These are phyloP conservation scores for Talaromyces sp. DNA, from an alignment of 2,329 filamentous ascomycete species.

Conservation along the genomic window DNA sequence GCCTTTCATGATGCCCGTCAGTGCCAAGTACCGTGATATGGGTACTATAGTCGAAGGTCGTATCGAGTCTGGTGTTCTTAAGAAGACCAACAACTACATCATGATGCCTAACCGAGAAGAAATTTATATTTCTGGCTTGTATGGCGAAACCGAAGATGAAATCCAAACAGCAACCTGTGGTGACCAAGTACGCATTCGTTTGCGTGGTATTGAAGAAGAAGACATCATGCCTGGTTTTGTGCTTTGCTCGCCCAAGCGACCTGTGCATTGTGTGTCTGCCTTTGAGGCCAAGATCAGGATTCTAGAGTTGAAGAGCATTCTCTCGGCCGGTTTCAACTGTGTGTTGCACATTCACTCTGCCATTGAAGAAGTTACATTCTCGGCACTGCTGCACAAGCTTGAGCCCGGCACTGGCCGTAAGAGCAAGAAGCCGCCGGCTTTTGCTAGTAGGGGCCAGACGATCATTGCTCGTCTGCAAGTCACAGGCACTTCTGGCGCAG, in stretches of 20 bases:
- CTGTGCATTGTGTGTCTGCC: slow-evolving; percentile 80
- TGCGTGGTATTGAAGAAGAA: slow-evolving; percentile 95
- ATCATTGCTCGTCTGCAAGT: slow-evolving; percentile 92
- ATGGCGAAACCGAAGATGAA: slow-evolving; percentile 95
- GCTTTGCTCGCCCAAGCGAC: slow-evolving; percentile 86
- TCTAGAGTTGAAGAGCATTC: slow-evolving; percentile 87
- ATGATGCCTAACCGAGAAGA: slow-evolving; percentile 95
- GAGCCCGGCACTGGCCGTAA: slow-evolving; percentile 92
- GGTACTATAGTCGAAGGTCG: slow-evolving; percentile 97
- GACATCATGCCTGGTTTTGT: slow-evolving; percentile 95
- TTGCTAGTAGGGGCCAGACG: slow-evolving; percentile 72
- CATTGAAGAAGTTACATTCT: slow-evolving; percentile 94
- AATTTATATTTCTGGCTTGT: slow-evolving; percentile 76
- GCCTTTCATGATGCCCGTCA: slow-evolving; percentile 98
- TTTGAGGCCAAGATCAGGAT: slow-evolving; percentile 98
- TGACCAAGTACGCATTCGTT: slow-evolving; percentile 87
- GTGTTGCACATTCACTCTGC: slow-evolving; percentile 96
- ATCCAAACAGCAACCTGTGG: slow-evolving; percentile 75
- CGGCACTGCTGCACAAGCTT: slow-evolving; percentile 80
- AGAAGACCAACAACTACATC: slow-evolving; percentile 77
- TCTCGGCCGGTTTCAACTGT: slow-evolving; percentile 94
- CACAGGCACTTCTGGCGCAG: slow-evolving; percentile 74
- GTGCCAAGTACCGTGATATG: slow-evolving; percentile 94
- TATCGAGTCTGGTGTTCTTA: slow-evolving; percentile 88
- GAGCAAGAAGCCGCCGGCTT: slow-evolving; percentile 88